Conservation (phyloP, 768 basidiomycete species). For the Asterophora lycoperdoides region DNA sequence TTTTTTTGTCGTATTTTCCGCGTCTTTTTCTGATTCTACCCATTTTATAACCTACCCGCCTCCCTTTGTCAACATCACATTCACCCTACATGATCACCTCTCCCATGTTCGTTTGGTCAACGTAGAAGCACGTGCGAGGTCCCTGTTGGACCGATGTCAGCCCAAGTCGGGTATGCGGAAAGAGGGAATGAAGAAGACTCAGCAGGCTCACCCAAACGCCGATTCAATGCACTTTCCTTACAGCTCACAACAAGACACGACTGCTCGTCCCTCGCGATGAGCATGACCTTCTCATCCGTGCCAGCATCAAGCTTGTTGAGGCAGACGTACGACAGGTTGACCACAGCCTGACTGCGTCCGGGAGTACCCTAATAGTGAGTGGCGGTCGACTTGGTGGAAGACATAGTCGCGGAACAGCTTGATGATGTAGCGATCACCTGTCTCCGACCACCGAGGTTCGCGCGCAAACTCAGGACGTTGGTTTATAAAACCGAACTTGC, state of each 20-base stretch:
- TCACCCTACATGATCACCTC: no score
- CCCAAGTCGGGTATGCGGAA: background rate
- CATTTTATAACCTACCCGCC: conserved; percentile 47
- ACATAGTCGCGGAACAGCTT: conserved; percentile 98
- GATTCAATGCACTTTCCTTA: conserved; percentile 81
- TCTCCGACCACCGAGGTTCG: conserved; percentile 96
- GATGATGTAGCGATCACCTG: conserved; percentile 95
- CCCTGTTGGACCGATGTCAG: conserved; percentile 31
- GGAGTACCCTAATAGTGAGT: no score
- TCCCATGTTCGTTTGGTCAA: conserved; percentile 9
- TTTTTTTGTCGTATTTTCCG: conserved; percentile 28
- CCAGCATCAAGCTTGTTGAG: conserved; percentile 98
- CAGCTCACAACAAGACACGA: conserved; percentile 93
- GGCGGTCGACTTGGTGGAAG: conserved; percentile 98
- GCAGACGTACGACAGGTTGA: conserved; percentile 90
- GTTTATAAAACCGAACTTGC: conserved; percentile 98
- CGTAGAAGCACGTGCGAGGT: conserved; percentile 38
- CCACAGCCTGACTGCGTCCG: conserved; percentile 80
- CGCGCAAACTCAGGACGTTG: conserved; percentile 98
- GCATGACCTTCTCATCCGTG: conserved; percentile 91
- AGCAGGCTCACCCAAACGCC: conserved; percentile 84
- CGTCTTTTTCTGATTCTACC: conserved; percentile 56
- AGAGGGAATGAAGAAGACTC: conserved; percentile 23
- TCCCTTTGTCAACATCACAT: background rate
- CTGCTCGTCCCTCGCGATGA: conserved; percentile 93